Conservation (phyloP, 345 rosid species). For the Camelina laxa region DNA sequence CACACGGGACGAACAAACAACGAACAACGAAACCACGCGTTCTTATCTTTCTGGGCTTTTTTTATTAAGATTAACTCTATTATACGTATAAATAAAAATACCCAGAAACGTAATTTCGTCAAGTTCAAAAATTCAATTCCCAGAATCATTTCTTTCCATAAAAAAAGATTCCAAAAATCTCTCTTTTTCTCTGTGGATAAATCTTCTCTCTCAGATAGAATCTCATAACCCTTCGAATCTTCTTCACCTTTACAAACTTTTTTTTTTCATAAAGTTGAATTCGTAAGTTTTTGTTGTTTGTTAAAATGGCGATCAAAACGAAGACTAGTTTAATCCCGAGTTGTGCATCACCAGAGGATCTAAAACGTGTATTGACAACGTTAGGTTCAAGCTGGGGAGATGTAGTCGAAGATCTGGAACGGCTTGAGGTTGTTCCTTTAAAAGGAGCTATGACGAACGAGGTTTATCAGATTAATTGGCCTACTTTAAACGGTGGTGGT, state of each 20-base stretch:
- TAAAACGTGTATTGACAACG: conserved; percentile 54
- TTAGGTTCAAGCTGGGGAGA: conserved; percentile 68
- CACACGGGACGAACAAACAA: conserved; percentile 9
- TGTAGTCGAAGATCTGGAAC: conserved; percentile 56
- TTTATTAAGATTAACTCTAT: background rate
- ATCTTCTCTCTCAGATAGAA: conserved; percentile 11
- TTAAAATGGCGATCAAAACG: conserved; percentile 33
- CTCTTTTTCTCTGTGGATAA: conserved; percentile 4
- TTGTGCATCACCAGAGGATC: conserved; percentile 56
- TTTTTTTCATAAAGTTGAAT: background rate
- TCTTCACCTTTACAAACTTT: conserved; percentile 11
- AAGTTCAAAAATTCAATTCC: conserved; percentile 11
- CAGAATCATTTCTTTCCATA: conserved; percentile 30
- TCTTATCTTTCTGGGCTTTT: conserved; percentile 13
- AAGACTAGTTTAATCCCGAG: conserved; percentile 31
- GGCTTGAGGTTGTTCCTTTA: conserved; percentile 61
- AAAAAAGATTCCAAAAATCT: conserved; percentile 24
- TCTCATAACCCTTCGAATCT: conserved; percentile 27
- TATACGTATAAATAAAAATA: conserved; percentile 1
- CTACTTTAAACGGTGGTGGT: conserved; percentile 48
- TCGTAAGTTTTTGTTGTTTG: too few relatives aligned
- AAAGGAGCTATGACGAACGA: conserved; percentile 91
- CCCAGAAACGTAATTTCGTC: conserved; percentile 41
- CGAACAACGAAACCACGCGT: conserved; percentile 26
- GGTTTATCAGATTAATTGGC: conserved; percentile 82